phyloP scores from a whole-genome alignment of 805 yeast species.

The Yamadazyma olivae region DNA sequence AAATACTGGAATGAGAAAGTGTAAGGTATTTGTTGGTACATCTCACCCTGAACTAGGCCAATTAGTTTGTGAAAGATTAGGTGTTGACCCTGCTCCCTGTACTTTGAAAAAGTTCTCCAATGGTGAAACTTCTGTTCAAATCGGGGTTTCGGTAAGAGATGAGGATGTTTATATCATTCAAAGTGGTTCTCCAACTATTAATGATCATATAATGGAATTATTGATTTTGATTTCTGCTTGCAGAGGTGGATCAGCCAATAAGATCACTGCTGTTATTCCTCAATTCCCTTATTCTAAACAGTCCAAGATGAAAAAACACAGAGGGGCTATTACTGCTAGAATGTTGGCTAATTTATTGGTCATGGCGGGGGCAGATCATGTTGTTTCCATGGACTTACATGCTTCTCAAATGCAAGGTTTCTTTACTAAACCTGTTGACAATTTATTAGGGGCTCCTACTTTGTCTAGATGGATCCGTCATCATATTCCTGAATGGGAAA shows the following conservation, averaged over 20 bases:
- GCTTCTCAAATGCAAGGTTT: slow-evolving; percentile 99
- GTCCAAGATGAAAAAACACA: slow-evolving; percentile 96
- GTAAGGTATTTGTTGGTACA: slow-evolving; percentile 93
- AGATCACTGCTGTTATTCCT: slow-evolving; percentile 95
- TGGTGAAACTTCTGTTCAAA: slow-evolving; percentile 96
- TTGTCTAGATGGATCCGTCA: slow-evolving; percentile 94
- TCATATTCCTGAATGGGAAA: slow-evolving; percentile 78
- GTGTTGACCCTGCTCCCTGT: slow-evolving; percentile 92
- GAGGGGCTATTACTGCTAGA: slow-evolving; percentile 98
- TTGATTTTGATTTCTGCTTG: slow-evolving; percentile 92
- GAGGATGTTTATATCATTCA: slow-evolving; percentile 94
- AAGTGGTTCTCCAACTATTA: slow-evolving; percentile 81
- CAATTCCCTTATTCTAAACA: slow-evolving; percentile 97
- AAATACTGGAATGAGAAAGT: slow-evolving; percentile 72
- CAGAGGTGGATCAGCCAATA: slow-evolving; percentile 97
- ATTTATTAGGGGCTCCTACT: slow-evolving; percentile 93
- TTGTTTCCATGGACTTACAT: slow-evolving; percentile 92
- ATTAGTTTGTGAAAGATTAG: slow-evolving; percentile 84
- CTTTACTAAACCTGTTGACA: slow-evolving; percentile 95
- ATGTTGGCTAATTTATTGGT: slow-evolving; percentile 92
- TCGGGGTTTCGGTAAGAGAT: slow-evolving; percentile 92
- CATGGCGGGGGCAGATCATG: slow-evolving; percentile 99
- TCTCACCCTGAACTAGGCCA: slow-evolving; percentile 95
- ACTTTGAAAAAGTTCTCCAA: slow-evolving; percentile 89
- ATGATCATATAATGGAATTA: slow-evolving; percentile 95